phyloP scores from a whole-genome alignment of 805 yeast species.

The Saturnispora diversa region DNA sequence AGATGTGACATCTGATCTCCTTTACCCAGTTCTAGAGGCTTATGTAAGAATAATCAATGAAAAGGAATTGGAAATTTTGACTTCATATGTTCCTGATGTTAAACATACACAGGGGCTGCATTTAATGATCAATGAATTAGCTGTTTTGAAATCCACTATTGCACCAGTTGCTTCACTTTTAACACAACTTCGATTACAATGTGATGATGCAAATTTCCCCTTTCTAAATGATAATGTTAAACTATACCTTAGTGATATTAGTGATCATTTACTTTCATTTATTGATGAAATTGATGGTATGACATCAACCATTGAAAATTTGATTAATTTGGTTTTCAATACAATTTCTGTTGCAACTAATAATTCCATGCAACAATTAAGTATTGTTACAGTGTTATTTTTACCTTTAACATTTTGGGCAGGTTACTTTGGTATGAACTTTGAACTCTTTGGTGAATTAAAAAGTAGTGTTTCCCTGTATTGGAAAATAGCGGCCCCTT shows the following conservation, averaged over 20 bases:
- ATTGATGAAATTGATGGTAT: constrained; percentile 48
- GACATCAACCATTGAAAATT: constrained; percentile 43
- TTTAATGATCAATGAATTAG: constrained; percentile 44
- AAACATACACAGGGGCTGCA: constrained; percentile 46
- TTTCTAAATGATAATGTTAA: constrained; percentile 37
- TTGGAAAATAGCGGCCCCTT: constrained; percentile 41
- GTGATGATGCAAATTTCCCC: constrained; percentile 17
- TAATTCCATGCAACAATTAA: constrained; percentile 45
- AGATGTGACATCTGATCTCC: constrained; percentile 47
- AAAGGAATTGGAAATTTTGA: constrained; percentile 43
- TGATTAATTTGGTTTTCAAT: constrained; percentile 47
- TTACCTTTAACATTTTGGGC: constrained; percentile 54
- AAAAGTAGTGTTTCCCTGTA: constrained; percentile 34
- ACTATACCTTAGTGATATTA: constrained; percentile 46
- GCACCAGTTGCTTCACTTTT: constrained; percentile 41
- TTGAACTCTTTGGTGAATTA: constrained; percentile 35
- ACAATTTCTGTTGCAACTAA: constrained; percentile 49
- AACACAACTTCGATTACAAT: constrained; percentile 37
- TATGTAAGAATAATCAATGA: constrained; percentile 41
- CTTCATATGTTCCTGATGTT: constrained; percentile 36
- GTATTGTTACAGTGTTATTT: constrained; percentile 50
- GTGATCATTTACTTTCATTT: constrained; percentile 45
- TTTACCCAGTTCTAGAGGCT: constrained; percentile 46
- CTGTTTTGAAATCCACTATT: constrained; percentile 39
- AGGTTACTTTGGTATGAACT: constrained; percentile 56